Base-by-base conservation (phyloP, 345 rosid genomes). In the Citropsis articulata region DNA sequence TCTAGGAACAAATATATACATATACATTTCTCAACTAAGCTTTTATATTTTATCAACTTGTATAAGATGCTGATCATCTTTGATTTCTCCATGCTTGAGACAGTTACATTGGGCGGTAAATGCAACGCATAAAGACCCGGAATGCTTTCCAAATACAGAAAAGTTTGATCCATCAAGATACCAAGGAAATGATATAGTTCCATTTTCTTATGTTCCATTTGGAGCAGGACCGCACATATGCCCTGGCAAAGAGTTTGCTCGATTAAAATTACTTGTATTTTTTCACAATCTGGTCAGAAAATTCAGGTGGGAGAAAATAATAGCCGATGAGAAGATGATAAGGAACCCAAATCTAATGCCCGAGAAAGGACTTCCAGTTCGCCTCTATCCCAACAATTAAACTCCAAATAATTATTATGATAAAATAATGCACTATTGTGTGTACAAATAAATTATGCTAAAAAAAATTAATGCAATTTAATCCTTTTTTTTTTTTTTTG, bases 21-120 rank as follows among this genome's bases (percentile, higher is more conserved):
- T 0, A 27, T 24, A 6, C 22, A 18, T 35, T 16, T 14, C 25
- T 40, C 10, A 13, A 14, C 48, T 19, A 10, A 42, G 48, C 18
- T 18, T 18, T 6, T 21, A 18, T 13, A 12, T 2, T 2, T 31
- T 66, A 6, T 48, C 14, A 28, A 14, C 31, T 31, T 14, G 68
- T 18, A 9, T 19, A 65, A 65, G 18, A 30, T 7, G 7, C 10
- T 65, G 24, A 33, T 31, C 42, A 18, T 13, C 19, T 6, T 64
- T 5, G 21, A 4, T 65, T 19, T 33, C 21, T 65, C 24, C 74
- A 73, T 78, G 40, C 75, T 30, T 79, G 76, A 31, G 77, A 76
- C 83, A 0, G 83, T 30, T 64, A 19, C 68, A 64, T 19, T 64
- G 68, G 68, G 68, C 68, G 1, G 68, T 19, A 6, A 9, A 30